Base-by-base conservation (phyloP, 202 grass and related monocot species). In the Carex sylvatica region DNA sequence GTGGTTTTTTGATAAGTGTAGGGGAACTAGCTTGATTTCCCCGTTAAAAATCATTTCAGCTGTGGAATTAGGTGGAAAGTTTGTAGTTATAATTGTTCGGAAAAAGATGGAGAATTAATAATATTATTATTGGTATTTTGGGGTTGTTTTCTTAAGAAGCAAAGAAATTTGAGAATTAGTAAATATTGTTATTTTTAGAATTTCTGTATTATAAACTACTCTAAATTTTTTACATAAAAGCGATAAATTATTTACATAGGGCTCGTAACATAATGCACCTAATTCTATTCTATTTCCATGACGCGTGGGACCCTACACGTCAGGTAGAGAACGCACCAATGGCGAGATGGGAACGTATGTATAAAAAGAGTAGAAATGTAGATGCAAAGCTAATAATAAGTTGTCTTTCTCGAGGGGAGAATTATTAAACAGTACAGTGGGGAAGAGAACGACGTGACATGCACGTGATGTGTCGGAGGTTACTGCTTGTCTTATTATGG, bases 381-480 rank as follows among this genome's bases (percentile, higher is more conserved):
- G 54, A 78, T 78, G 53, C 74, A 40, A 40, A 78, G 54, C 74
- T 59, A 78, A 78, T 78, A 40, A 78, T 59, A 77, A 59, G 74
- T 77, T 74, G 63, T 82, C 63, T 82, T 67, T 68, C 65, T 63
- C 20, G 70, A 64, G 51, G 83, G 55, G 55, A 54, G 16, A 68
- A 56, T 82, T 53, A 82, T 82, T 81, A 51, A 81, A 81, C 13
- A 81, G 61, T 63, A 46, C 61, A 30, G 79, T 63, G 58, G 79
- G 60, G 9, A 42, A 36, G 61, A 76, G 69, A 61, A 65, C 59
- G 61, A 79, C 61, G 28, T 49, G 84, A 80, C 74, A 86, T 86
- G 84, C 84, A 81, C 62, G 76, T 86, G 64, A 86, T 80, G 51
- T 81, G 84, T 70, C 63, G 52, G 84, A 60, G 78, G 61, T 67